These are phyloP conservation scores for Lipomyces chichibuensis DNA, from an alignment of 805 yeast genomes.

Conservation along the genomic window DNA sequence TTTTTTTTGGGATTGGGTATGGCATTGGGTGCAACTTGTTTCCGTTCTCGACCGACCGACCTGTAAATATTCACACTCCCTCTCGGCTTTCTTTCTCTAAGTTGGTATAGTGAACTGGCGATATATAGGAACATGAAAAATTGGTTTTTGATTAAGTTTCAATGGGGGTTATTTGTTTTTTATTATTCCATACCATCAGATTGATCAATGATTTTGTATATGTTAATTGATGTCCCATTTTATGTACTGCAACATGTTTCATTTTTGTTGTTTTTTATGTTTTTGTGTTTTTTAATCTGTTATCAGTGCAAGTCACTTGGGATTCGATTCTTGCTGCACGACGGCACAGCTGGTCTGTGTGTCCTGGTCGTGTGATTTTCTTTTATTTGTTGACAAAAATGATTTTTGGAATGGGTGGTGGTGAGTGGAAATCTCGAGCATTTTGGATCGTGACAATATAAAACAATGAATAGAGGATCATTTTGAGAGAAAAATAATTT, in stretches of 20 bases:
- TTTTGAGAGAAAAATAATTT: too few relatives aligned
- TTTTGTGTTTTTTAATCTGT: not conserved
- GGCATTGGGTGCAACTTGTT: slow-evolving; percentile 4
- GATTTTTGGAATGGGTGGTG: not conserved
- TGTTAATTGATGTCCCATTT: not conserved
- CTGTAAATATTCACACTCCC: not conserved
- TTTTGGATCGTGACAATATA: not conserved
- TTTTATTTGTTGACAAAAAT: not conserved
- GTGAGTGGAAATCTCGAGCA: not conserved
- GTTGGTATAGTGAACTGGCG: not conserved
- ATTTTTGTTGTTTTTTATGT: not conserved
- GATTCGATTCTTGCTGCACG: not conserved
- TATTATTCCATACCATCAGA: not conserved
- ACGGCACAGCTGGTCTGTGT: not conserved
- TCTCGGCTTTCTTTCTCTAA: not conserved
- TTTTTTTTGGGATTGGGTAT: slow-evolving; percentile 2
- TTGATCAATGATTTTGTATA: not conserved
- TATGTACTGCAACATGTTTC: not conserved
- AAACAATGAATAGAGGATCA: not conserved
- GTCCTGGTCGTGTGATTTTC: not conserved
- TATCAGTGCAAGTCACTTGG: not conserved
- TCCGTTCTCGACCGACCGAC: not conserved
- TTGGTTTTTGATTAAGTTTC: not conserved
- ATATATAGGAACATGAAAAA: not conserved
- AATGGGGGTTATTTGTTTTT: not conserved